Percentiles rank a stretch among this genome's conserved stretches.
Conservation (phyloP, 805 yeast genomes). For the Danielia oregonensis region DNA sequence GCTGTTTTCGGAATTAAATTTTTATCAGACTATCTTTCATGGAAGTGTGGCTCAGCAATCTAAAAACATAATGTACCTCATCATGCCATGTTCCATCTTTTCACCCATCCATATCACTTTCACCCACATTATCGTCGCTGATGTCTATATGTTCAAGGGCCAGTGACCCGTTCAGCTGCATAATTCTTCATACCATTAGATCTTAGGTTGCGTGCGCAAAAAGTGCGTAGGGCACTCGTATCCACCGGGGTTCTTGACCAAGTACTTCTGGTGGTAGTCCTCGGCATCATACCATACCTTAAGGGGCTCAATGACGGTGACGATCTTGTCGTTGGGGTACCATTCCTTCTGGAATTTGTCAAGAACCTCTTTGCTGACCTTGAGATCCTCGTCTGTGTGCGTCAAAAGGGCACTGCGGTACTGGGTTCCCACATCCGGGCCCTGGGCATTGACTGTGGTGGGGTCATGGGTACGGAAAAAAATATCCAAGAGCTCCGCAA, state of each 20-base stretch:
- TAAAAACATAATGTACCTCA: no score
- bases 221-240: constrained; percentile 90
- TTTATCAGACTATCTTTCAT: no score
- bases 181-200: no score
- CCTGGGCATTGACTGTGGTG: constrained; percentile 77
- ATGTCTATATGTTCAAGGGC: no score
- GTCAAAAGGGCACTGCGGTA: constrained; percentile 81
- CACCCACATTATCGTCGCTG: no score
- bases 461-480: constrained; percentile 95
- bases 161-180: no score
- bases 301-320: constrained; percentile 67
- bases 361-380: constrained; percentile 42
- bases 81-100: no score
- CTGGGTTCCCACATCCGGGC: constrained; percentile 86
- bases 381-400: constrained; percentile 49
- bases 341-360: constrained; percentile 65
- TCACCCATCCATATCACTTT: no score
- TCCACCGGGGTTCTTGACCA: constrained; percentile 77
- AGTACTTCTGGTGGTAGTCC: constrained; percentile 83
- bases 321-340: constrained; percentile 67
- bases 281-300: constrained; percentile 88
- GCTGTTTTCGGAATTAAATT: no score
- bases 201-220: constrained; percentile 59
- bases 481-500: constrained; percentile 67
- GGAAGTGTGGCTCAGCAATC: no score